A percentile compares a stretch with the other conserved stretches of the same genome.
These are phyloP conservation scores for Trichoderma asperellum DNA, from an alignment of 2,329 filamentous ascomycete genomes.

Conservation along the genomic window DNA sequence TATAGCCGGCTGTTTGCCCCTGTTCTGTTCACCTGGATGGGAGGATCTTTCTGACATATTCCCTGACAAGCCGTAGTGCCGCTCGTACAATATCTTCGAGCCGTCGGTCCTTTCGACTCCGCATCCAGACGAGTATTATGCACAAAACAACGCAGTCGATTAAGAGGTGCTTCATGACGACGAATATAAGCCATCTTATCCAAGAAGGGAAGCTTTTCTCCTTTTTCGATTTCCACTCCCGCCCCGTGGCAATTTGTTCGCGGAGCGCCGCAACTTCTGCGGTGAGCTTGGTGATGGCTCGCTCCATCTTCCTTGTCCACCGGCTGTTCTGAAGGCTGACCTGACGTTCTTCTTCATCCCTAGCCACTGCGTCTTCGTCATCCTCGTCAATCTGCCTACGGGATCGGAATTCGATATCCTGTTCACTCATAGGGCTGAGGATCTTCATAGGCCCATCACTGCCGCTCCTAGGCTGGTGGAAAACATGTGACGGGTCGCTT, in stretches of 20 bases:
- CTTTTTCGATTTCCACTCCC: slow-evolving; percentile 70
- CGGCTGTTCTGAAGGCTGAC: slow-evolving; percentile 46
- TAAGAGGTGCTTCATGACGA: slow-evolving; percentile 71
- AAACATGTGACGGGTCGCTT: slow-evolving; percentile 46
- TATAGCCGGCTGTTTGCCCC: not conserved
- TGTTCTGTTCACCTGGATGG: slow-evolving; percentile 55
- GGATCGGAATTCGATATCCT: slow-evolving; percentile 65
- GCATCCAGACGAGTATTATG: slow-evolving; percentile 72
- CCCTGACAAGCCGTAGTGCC: slow-evolving; percentile 58
- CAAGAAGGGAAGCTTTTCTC: slow-evolving; percentile 69
- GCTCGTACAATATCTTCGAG: slow-evolving; percentile 75
- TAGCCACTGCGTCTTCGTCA: slow-evolving; percentile 48
- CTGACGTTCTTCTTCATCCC: slow-evolving; percentile 27
- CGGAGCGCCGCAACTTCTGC: slow-evolving; percentile 89
- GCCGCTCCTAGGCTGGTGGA: slow-evolving; percentile 53
- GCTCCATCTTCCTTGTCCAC: slow-evolving; percentile 84
- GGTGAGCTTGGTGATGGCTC: slow-evolving; percentile 84
- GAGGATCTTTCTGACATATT: slow-evolving; percentile 62
- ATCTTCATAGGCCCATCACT: slow-evolving; percentile 66
- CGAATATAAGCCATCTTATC: slow-evolving; percentile 72
- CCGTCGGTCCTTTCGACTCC: slow-evolving; percentile 69
- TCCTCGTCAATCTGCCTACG: slow-evolving; percentile 53
- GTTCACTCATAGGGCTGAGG: slow-evolving; percentile 84
- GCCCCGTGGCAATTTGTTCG: slow-evolving; percentile 82
- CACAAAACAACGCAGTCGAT: slow-evolving; percentile 70